Conservation (phyloP, 1,139 yeast species). For the Yamadazyma jaroonii region DNA sequence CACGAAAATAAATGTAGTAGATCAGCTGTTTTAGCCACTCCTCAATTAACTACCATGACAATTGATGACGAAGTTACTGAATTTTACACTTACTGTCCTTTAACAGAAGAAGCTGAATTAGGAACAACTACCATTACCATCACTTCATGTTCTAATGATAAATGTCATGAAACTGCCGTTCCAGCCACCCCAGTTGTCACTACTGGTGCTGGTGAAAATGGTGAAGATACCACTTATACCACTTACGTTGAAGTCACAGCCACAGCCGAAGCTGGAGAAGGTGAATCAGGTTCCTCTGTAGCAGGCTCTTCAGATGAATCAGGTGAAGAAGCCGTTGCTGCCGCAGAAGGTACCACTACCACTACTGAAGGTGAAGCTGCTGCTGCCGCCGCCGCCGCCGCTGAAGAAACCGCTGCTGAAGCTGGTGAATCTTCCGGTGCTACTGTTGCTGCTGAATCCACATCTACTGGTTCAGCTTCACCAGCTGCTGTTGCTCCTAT, state of each 20-base stretch:
- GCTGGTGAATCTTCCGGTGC: not conserved
- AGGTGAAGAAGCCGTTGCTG: not conserved
- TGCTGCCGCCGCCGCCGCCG: not conserved
- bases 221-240: constrained; percentile 1
- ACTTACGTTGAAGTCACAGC: constrained; percentile 1
- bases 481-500: not conserved
- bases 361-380: not conserved
- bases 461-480: not conserved
- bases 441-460: constrained; percentile 1
- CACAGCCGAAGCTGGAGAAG: not conserved
- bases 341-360: not conserved
- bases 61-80: constrained; percentile 24
- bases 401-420: constrained; percentile 1
- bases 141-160: constrained; percentile 44
- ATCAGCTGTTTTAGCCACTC: constrained; percentile 38
- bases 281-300: not conserved
- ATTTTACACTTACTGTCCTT: constrained; percentile 36
- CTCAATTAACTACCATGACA: constrained; percentile 16
- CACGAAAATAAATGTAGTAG: constrained; percentile 40
- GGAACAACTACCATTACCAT: constrained; percentile 37
- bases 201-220: not conserved
- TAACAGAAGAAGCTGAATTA: constrained; percentile 11
- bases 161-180: constrained; percentile 21
- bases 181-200: constrained; percentile 2
- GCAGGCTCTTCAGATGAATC: not conserved